Conservation (phyloP, 805 yeast species). For the Sungouiella blattae region DNA sequence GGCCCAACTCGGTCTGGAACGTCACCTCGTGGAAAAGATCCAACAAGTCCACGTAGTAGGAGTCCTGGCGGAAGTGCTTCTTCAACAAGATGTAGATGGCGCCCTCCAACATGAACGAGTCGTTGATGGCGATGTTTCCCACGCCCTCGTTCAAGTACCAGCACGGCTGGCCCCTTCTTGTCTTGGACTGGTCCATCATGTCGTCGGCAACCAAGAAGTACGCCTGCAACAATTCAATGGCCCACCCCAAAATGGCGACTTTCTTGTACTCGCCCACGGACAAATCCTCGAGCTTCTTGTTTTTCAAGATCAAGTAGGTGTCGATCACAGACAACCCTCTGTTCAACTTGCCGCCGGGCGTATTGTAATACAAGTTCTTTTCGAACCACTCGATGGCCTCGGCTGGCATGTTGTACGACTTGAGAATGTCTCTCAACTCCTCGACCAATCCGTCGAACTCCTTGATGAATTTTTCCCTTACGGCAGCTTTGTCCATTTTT, state of each 20-base stretch:
- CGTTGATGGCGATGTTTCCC: slow-evolving; percentile 93
- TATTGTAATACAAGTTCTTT: slow-evolving; percentile 71
- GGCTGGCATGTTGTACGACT: slow-evolving; percentile 72
- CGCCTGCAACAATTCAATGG: slow-evolving; percentile 91
- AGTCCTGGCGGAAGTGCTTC: slow-evolving; percentile 78
- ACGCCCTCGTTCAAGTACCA: slow-evolving; percentile 86
- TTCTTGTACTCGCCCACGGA: slow-evolving; percentile 68
- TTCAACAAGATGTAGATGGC: slow-evolving; percentile 86
- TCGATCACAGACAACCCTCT: slow-evolving; percentile 95
- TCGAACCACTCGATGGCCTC: slow-evolving; percentile 87
- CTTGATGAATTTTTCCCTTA: slow-evolving; percentile 55
- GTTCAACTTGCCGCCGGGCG: slow-evolving; percentile 95
- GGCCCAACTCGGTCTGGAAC: slow-evolving; percentile 97
- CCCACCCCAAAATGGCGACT: slow-evolving; percentile 92
- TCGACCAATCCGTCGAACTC: slow-evolving; percentile 75
- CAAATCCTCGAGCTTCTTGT: slow-evolving; percentile 52
- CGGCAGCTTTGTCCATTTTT: slow-evolving; percentile 28
- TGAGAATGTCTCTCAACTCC: slow-evolving; percentile 64
- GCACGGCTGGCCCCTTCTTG: slow-evolving; percentile 98
- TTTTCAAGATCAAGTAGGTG: slow-evolving; percentile 78
- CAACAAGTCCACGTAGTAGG: slow-evolving; percentile 82
- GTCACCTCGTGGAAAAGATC: slow-evolving; percentile 97
- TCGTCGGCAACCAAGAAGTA: slow-evolving; percentile 97
- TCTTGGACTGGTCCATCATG: slow-evolving; percentile 95
- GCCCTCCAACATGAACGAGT: slow-evolving; percentile 94